A percentile compares a stretch with the other conserved stretches of the same genome.
Conservation (phyloP, 768 basidiomycete genomes). For the Auriculariales sp. region DNA sequence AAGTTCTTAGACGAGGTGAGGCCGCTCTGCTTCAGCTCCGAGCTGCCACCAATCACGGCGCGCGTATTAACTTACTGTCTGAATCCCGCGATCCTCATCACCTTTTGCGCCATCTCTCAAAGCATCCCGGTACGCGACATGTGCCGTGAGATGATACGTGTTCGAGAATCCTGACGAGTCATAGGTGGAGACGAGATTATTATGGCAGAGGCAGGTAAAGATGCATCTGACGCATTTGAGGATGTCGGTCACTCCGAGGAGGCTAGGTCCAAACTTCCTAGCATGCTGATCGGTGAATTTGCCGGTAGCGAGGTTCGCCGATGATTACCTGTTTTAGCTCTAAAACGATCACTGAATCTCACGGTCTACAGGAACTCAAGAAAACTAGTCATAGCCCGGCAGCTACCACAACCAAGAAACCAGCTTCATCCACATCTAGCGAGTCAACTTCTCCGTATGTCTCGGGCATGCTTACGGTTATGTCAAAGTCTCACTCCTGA, state of each 20-base stretch:
- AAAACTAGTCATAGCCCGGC: too few species aligned
- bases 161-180: not conserved
- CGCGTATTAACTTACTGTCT: too few species aligned
- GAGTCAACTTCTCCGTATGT: too few species aligned
- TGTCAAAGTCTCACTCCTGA: too few species aligned
- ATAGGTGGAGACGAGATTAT: conserved; percentile 88
- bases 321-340: too few species aligned
- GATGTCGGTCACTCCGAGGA: conserved; percentile 99
- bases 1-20: conserved; percentile 90
- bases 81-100: not conserved
- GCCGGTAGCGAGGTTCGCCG: conserved; percentile 54
- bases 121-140: conserved; percentile 54
- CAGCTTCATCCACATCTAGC: too few species aligned
- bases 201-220: conserved; percentile 86
- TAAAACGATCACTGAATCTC: too few species aligned
- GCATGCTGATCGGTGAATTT: conserved; percentile 71
- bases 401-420: too few species aligned
- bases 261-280: conserved; percentile 71
- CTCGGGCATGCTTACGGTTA: too few species aligned
- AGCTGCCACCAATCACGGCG: too few species aligned
- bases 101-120: conserved; percentile 4
- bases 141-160: not conserved
- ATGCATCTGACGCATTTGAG: conserved; percentile 97
- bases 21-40: not conserved
- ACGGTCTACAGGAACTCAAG: too few species aligned